Base-by-base conservation (phyloP, 1,139 yeast genomes). In the Zygosaccharomyces pseudobailii region DNA sequence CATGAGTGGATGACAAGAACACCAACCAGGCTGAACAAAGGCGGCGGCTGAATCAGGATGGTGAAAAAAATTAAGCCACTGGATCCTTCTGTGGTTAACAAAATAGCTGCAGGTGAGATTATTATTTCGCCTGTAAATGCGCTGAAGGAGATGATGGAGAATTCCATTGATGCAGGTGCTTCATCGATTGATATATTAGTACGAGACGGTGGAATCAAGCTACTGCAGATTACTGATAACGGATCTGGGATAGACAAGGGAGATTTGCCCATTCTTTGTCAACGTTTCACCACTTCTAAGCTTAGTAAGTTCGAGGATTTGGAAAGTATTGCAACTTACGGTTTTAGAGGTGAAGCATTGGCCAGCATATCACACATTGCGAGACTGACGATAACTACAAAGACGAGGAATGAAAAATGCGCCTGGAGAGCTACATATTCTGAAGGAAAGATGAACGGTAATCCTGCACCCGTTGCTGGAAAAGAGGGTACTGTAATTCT, bases 21-120 rank as follows among this genome's bases (percentile, higher is more conserved):
- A 28, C 19, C 17, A 21, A 30, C 19, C 17, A 21, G 13, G 17
- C 33, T 10, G 10, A 30, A 19, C 13, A 19, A 21, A 38, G 9
- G 24, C 23, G 30, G 32, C 10, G 27, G 28, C 10, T 28, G 9
- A 5, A 13, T n/a, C 32, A 38, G 9, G 19, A 53, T 53, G 59
- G 46, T 36, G 6, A 13, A 42, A 4, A 49, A 37, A n/a, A 60
- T 60, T 38, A 54, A 54, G 45, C 56, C 63, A 3, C 47, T 63
- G 34, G 66, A 62, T 43, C 54, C 52, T 9, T 47, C 56, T 3
- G 97, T 90, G 30, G 87, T 94, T 45, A 90, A 88, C 65, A 78
- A 84, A 51, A 92, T 94, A 25, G 98, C 99, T 0, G 98, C 99
- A 1, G 98, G 98, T 0, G 98, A 94, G 69, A 88, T 94, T 68